These are phyloP conservation scores for Didymella lethalis DNA, from an alignment of 2,329 filamentous ascomycete genomes.

Conservation along the genomic window DNA sequence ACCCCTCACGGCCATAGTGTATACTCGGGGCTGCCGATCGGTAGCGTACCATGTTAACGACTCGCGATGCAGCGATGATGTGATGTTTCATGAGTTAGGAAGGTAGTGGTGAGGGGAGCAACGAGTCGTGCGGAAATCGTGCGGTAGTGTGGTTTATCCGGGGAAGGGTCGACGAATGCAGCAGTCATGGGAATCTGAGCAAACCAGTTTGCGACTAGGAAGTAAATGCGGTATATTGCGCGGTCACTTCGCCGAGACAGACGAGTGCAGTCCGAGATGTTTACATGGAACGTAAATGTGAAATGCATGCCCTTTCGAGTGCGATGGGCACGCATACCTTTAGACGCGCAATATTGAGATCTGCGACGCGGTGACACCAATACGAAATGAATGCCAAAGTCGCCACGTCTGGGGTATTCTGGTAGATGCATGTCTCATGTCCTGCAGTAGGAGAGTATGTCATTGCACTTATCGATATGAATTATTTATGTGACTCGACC, in stretches of 20 bases:
- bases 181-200: not conserved
- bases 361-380: not conserved
- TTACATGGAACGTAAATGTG: not conserved
- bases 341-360: not conserved
- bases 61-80: slow-evolving; percentile 6
- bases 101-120: not conserved
- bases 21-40: slow-evolving; percentile 20
- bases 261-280: not conserved
- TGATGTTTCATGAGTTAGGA: not conserved
- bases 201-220: not conserved
- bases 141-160: not conserved
- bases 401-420: not conserved
- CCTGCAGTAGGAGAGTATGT: not conserved
- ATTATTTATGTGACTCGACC: no score
- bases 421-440: not conserved
- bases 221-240: slow-evolving; percentile 5
- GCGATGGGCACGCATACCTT: not conserved
- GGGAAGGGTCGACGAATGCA: not conserved
- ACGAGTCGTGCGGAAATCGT: not conserved
- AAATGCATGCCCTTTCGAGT: not conserved
- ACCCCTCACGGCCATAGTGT: not conserved
- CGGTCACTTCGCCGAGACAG: not conserved
- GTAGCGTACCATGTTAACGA: slow-evolving; percentile 15
- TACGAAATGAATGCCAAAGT: not conserved
- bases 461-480: not conserved